Evolutionary conservation across 2,329 filamentous ascomycete genomes (phyloP).

Genomic region (Parafenestella ontariensis): DNA sequence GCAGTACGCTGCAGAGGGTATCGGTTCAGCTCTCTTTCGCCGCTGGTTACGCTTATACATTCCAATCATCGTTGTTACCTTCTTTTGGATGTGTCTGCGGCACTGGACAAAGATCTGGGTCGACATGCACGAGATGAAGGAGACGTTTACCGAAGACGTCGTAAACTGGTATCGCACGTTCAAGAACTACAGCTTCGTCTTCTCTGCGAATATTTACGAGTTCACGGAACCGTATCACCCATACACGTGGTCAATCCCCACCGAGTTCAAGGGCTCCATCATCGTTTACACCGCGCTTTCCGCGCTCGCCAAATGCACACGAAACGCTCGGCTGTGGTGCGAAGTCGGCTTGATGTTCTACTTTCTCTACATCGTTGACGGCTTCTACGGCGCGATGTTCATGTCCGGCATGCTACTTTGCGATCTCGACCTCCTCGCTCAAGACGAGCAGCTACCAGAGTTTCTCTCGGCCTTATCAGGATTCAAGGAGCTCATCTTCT

Average conservation of each 20-base stretch:
- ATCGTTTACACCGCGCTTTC: constrained; percentile 65
- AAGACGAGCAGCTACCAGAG: constrained; percentile 39
- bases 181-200: constrained; percentile 75
- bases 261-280: constrained; percentile 64
- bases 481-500: constrained; percentile 53
- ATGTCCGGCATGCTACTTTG: constrained; percentile 46
- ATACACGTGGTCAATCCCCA: constrained; percentile 48
- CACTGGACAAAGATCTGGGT: constrained; percentile 50
- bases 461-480: constrained; percentile 62
- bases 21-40: constrained; percentile 59
- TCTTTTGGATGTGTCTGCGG: constrained; percentile 61
- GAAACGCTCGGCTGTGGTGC: constrained; percentile 63
- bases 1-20: constrained; percentile 50
- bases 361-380: constrained; percentile 72
- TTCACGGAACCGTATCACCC: constrained; percentile 54
- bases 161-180: constrained; percentile 40
- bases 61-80: constrained; percentile 62
- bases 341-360: constrained; percentile 64
- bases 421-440: constrained; percentile 45
- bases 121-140: constrained; percentile 60
- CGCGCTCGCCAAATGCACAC: constrained; percentile 64
- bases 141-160: constrained; percentile 46
- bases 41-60: constrained; percentile 60
- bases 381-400: constrained; percentile 60
- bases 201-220: constrained; percentile 65